A percentile compares a stretch with the other conserved stretches of the same genome.
Evolutionary conservation across 306 rosid genomes (phyloP).

Genomic region (Spatholobus suberectus): DNA sequence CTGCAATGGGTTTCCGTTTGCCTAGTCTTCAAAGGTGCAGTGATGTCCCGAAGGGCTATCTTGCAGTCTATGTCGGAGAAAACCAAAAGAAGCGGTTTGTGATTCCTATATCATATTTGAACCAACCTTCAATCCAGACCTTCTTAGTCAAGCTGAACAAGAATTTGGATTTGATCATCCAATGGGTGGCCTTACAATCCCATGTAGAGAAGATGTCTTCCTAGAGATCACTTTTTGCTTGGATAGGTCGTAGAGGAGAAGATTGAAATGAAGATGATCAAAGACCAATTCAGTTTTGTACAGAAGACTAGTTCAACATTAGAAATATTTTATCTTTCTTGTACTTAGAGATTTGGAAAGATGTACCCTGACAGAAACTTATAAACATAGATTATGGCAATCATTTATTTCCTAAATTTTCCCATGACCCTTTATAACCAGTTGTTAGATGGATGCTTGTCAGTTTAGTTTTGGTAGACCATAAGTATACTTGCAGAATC

Average conservation of each 20-base stretch:
- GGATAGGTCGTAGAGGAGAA: background rate
- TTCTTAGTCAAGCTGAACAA: no score
- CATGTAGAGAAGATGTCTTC: constrained; percentile 47
- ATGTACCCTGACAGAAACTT: background rate
- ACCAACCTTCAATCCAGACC: constrained; percentile 28
- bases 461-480: background rate
- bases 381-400: background rate
- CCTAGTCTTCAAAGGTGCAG: constrained; percentile 10
- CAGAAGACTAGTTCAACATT: background rate
- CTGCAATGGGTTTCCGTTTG: constrained; percentile 37
- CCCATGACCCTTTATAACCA: constrained; percentile 24
- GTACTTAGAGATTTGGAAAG: background rate
- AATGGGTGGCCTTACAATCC: constrained; percentile 40
- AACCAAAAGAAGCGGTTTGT: constrained; percentile 42
- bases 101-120: constrained; percentile 47
- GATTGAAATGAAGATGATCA: constrained; percentile 1
- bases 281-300: background rate
- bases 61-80: constrained; percentile 52
- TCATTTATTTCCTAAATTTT: constrained; percentile 1
- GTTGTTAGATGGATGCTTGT: no score
- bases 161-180: no score
- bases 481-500: background rate
- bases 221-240: constrained; percentile 35
- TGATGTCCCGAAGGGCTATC: constrained; percentile 47
- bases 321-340: background rate